phyloP scores from a whole-genome alignment of 73 alveolate genomes.

The Paramecium pentaurelia region DNA sequence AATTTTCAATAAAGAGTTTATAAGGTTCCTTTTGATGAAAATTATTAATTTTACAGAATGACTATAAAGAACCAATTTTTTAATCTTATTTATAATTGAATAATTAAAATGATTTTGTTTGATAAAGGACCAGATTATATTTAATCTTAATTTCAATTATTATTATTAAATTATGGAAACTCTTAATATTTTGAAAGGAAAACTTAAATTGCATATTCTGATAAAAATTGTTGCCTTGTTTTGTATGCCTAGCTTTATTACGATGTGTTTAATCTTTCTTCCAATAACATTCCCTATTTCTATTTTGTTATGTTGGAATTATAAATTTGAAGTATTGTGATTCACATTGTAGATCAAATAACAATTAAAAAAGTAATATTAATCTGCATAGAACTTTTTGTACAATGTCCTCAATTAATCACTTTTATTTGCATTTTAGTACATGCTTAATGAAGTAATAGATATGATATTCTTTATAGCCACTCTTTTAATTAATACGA shows the following conservation, averaged over 20 bases:
- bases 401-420: background rate
- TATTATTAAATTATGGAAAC: background rate
- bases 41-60: too few relatives aligned
- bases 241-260: background rate
- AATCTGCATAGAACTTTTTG: background rate
- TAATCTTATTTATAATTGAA: too few relatives aligned
- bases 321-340: background rate
- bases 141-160: background rate
- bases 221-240: background rate
- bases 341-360: background rate
- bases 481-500: background rate
- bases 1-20: too few relatives aligned
- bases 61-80: background rate
- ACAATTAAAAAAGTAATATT: background rate
- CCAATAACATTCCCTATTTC: background rate
- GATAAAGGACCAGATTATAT: background rate
- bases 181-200: background rate
- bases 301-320: background rate
- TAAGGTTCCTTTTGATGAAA: too few relatives aligned
- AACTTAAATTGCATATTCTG: background rate
- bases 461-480: background rate
- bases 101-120: too few relatives aligned
- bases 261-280: background rate
- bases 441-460: background rate
- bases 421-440: background rate